phyloP scores from a whole-genome alignment of 2,329 filamentous ascomycete species.

The Trichothecium roseum region DNA sequence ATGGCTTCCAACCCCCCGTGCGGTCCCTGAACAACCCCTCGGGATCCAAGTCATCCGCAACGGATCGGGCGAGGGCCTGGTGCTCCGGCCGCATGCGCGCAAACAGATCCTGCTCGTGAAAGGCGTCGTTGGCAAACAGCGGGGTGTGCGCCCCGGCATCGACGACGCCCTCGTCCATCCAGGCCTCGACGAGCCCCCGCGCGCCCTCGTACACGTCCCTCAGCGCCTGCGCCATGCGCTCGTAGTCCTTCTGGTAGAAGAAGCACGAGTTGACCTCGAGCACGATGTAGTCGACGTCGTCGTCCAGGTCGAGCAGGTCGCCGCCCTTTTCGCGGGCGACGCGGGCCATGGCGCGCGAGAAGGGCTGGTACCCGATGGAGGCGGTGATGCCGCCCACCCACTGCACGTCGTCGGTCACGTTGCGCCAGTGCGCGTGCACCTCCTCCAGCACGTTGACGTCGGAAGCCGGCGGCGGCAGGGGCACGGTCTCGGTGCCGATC shows the following conservation, averaged over 20 bases:
- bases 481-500: slow-evolving; percentile 26
- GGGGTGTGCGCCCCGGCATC: slow-evolving; percentile 23
- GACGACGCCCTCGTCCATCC: slow-evolving; percentile 17
- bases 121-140: slow-evolving; percentile 32
- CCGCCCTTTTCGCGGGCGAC: slow-evolving; percentile 19
- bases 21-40: slow-evolving; percentile 23
- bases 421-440: slow-evolving; percentile 19
- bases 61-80: slow-evolving; percentile 19
- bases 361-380: slow-evolving; percentile 26
- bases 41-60: slow-evolving; percentile 25
- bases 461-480: slow-evolving; percentile 13
- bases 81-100: slow-evolving; percentile 24
- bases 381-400: slow-evolving; percentile 10
- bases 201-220: slow-evolving; percentile 3
- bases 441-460: slow-evolving; percentile 6
- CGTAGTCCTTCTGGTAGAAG: slow-evolving; percentile 13
- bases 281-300: slow-evolving; percentile 26
- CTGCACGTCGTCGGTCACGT: not conserved
- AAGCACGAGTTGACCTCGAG: slow-evolving; percentile 33
- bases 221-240: slow-evolving; percentile 5
- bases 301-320: slow-evolving; percentile 29
- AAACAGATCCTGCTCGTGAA: slow-evolving; percentile 30
- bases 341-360: slow-evolving; percentile 23
- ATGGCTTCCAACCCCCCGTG: slow-evolving; percentile 28
- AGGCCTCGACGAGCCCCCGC: slow-evolving; percentile 13